phyloP scores from a whole-genome alignment of 2,329 filamentous ascomycete species.

The Ceratocystis colombiana region DNA sequence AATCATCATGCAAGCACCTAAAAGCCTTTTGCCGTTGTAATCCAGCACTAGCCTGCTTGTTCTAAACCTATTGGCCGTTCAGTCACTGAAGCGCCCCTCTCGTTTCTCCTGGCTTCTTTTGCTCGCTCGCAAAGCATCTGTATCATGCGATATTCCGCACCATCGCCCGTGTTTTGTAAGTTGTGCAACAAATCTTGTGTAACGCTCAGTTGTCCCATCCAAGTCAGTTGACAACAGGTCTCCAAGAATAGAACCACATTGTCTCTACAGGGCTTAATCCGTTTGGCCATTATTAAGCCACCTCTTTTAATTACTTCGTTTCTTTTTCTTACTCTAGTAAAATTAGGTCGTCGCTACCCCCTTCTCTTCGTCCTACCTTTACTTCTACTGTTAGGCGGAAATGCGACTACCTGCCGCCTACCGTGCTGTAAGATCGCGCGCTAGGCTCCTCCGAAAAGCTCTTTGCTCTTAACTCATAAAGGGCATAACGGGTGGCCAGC shows the following conservation, averaged over 20 bases:
- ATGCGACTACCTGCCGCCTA: too few species aligned
- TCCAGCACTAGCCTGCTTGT: not conserved
- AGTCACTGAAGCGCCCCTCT: not conserved
- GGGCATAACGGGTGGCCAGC: too few species aligned
- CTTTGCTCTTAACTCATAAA: too few species aligned
- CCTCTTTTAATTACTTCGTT: not conserved
- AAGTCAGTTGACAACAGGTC: not conserved
- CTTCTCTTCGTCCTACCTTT: too few species aligned
- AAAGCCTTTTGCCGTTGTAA: not conserved
- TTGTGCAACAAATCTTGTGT: not conserved
- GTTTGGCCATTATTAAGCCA: not conserved
- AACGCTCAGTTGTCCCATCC: not conserved
- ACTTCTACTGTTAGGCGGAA: too few species aligned
- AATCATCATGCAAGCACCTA: too few species aligned
- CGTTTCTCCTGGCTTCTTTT: not conserved
- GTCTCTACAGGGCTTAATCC: not conserved
- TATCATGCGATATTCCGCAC: constrained; percentile 7
- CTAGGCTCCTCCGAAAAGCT: too few species aligned
- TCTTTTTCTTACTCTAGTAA: not conserved
- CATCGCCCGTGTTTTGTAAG: not conserved
- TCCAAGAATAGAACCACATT: not conserved
- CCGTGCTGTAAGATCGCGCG: too few species aligned
- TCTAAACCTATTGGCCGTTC: not conserved
- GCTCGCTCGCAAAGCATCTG: not conserved
- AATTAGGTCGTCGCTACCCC: not conserved